Evolutionary conservation across 2,329 filamentous ascomycete genomes (phyloP).

Genomic region (Trichophyton mentagrophytes): DNA sequence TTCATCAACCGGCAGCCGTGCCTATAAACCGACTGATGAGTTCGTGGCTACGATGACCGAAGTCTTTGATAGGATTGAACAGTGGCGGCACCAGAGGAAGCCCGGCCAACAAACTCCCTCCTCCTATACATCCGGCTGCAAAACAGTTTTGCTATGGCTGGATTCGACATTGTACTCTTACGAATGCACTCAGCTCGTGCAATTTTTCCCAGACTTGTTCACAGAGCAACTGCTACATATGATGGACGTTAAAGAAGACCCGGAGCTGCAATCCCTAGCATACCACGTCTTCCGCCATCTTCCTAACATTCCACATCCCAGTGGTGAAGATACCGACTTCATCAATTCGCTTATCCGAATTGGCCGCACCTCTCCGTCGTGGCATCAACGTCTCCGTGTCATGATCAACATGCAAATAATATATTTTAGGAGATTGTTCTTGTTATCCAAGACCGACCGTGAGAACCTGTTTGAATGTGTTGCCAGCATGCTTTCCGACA

Average conservation of each 20-base stretch:
- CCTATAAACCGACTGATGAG: slow-evolving; percentile 66
- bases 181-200: slow-evolving; percentile 79
- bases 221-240: slow-evolving; percentile 93
- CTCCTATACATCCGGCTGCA: slow-evolving; percentile 87
- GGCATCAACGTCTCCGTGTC: slow-evolving; percentile 90
- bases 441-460: slow-evolving; percentile 63
- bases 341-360: slow-evolving; percentile 78
- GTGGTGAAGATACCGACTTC: slow-evolving; percentile 72
- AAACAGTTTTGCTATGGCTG: slow-evolving; percentile 91
- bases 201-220: slow-evolving; percentile 80
- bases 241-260: slow-evolving; percentile 99
- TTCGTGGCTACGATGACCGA: slow-evolving; percentile 59
- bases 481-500: slow-evolving; percentile 85
- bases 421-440: slow-evolving; percentile 91
- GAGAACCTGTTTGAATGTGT: slow-evolving; percentile 78
- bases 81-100: slow-evolving; percentile 71
- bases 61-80: slow-evolving; percentile 67
- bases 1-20: slow-evolving; percentile 71
- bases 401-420: slow-evolving; percentile 98
- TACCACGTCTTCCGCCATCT: slow-evolving; percentile 96
- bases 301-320: slow-evolving; percentile 84
- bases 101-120: slow-evolving; percentile 88
- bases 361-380: slow-evolving; percentile 68
- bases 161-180: slow-evolving; percentile 82
- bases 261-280: slow-evolving; percentile 81